Evolutionary conservation across 179 eudicot genomes (phyloP), one percentile per base, ranked within the genome.

Genomic region (Dionaea muscipula): DNA sequence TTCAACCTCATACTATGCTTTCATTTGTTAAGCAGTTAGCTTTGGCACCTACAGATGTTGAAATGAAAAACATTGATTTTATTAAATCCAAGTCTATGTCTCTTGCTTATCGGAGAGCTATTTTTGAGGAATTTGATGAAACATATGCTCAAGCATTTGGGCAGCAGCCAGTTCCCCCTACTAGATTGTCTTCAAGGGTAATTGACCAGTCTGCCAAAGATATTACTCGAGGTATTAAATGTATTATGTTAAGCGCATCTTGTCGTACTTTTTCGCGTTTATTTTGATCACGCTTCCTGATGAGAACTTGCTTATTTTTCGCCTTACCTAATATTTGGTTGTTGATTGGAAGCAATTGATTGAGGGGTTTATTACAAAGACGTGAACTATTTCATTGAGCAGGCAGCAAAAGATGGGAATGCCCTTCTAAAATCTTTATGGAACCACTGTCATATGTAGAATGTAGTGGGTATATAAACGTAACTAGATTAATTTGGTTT

Each of bases 121-220:
- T 59, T 14, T 91, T 73, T 59, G 94, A 82, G 74, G 98, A 91
- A 70, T 84, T 80, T 72, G 98, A 91, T 61, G 88, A 80, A 61
- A 84, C 98, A 1, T 91, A 91, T 77, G 89, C 94, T 26, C 93
- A 91, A 59, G 98, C 96, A 33, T 91, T 91, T 77, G 86, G 86
- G 38, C 73, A 68, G 17, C 47, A 60, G 43, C 68, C 94, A 17
- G 77, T 60, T 22, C 83, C 79, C 41, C 77, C 75, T 61, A 46
- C 78, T 46, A 70, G 46, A 37, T 53, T 50, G 57, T 47, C 75
- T 47, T 31, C 60, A 18, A 43, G 21, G 5, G 66, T 70, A 24
- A 23, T 43, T 25, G 54, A 57, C 49, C 71, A 47, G 10, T 28
- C 62, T 36, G 54, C 21, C 22, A 69, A 70, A 66, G 75, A 61